Evolutionary conservation across 345 rosid species (phyloP).

Genomic region (Aquilaria malaccensis): DNA sequence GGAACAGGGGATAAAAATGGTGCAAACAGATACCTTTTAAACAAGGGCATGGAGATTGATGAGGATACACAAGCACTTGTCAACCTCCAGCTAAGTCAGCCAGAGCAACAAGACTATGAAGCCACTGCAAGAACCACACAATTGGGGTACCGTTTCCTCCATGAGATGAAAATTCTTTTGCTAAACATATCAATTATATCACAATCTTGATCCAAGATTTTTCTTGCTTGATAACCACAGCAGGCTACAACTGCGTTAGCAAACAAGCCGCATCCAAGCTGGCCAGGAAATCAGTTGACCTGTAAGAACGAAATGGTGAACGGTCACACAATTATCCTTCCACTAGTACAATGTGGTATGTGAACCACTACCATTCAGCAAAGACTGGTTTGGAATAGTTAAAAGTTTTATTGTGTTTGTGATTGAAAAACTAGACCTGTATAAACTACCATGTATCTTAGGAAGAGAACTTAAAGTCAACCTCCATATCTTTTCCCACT

Average conservation of each 20-base stretch:
- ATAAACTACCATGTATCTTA: no score
- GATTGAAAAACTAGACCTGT: not conserved
- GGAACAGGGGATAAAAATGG: constrained; percentile 38
- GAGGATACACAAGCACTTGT: constrained; percentile 53
- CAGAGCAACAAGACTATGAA: constrained; percentile 39
- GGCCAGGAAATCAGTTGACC: constrained; percentile 15
- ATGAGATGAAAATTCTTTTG: constrained; percentile 7
- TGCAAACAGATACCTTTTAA: constrained; percentile 26
- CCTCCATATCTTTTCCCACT: no score
- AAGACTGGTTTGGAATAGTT: constrained; percentile 24
- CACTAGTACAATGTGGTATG: constrained; percentile 17
- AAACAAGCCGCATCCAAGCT: constrained; percentile 17
- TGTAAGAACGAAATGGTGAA: constrained; percentile 15
- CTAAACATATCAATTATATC: not conserved
- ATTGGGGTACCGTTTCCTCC: constrained; percentile 43
- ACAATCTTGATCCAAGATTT: constrained; percentile 16
- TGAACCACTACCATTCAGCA: constrained; percentile 26
- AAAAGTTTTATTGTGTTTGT: constrained; percentile 22
- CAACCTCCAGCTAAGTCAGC: constrained; percentile 64
- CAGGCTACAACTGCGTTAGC: constrained; percentile 53
- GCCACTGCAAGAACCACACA: constrained; percentile 40
- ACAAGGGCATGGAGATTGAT: constrained; percentile 33
- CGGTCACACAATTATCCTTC: constrained; percentile 27
- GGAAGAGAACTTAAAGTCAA: no score
- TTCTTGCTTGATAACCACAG: constrained; percentile 26